Percentiles rank a stretch among this genome's conserved stretches.
Evolutionary conservation across 1,284 basidiomycete species (phyloP).

Genomic region (Entoloma clypeatum): DNA sequence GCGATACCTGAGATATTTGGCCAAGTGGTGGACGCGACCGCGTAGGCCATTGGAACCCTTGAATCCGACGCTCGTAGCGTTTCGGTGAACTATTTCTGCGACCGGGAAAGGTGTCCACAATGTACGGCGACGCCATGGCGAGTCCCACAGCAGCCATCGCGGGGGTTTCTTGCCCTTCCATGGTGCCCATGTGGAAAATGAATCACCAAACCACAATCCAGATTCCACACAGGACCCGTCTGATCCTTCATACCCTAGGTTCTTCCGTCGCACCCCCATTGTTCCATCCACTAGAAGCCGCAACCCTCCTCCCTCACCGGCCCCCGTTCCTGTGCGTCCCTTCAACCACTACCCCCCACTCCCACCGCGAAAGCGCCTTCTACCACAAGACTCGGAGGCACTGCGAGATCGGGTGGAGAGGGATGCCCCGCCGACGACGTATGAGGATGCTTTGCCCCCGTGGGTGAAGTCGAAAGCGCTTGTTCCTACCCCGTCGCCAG

Average conservation of each 20-base stretch:
- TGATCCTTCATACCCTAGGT: no score
- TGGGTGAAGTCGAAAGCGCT: not conserved
- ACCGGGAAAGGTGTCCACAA: slow-evolving; percentile 1
- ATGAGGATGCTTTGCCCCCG: slow-evolving; percentile 6
- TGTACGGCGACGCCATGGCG: not conserved
- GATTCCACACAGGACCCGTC: no score
- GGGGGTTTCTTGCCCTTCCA: not conserved
- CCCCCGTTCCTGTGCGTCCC: not conserved
- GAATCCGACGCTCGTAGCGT: not conserved
- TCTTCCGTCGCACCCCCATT: slow-evolving; percentile 1
- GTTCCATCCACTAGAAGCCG: not conserved
- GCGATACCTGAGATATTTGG: no score
- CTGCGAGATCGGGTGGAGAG: slow-evolving; percentile 11
- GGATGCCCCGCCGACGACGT: slow-evolving; percentile 8
- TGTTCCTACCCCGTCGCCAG: not conserved
- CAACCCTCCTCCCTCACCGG: slow-evolving; percentile 1
- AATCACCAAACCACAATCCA: no score
- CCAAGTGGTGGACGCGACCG: no score
- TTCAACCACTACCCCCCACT: slow-evolving; percentile 8
- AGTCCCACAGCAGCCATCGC: not conserved
- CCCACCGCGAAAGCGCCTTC: slow-evolving; percentile 12
- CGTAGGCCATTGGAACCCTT: not conserved
- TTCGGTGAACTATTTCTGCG: slow-evolving; percentile 2
- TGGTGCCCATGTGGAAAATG: no score
- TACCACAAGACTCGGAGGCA: slow-evolving; percentile 12